A percentile compares a stretch with the other conserved stretches of the same genome.
Conservation (phyloP, 2,329 filamentous ascomycete genomes). For the Zasmidium angulare region DNA sequence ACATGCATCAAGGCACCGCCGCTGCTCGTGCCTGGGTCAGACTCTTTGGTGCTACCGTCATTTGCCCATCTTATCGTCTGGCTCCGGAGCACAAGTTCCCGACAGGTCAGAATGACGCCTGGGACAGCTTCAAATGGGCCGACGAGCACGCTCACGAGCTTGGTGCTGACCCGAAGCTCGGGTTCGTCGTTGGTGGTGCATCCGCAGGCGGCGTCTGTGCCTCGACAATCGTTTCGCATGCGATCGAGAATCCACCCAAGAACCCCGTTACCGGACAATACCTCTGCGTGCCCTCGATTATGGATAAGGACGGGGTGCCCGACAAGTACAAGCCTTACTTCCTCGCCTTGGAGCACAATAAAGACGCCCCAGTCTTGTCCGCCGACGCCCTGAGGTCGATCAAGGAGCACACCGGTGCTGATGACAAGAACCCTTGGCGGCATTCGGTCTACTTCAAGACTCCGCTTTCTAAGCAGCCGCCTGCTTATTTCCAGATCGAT, state of each 20-base stretch:
- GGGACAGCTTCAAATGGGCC: constrained; percentile 42
- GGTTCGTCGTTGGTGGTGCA: constrained; percentile 49
- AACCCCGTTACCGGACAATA: constrained; percentile 45
- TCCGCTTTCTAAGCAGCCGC: constrained; percentile 32
- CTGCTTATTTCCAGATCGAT: constrained; percentile 51
- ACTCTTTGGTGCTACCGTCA: constrained; percentile 11
- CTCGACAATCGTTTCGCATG: constrained; percentile 40
- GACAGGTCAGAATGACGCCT: constrained; percentile 43
- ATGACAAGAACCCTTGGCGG: constrained; percentile 5
- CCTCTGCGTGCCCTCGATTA: constrained; percentile 45
- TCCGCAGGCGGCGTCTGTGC: constrained; percentile 46
- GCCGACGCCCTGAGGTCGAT: not conserved
- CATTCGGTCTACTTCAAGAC: constrained; percentile 2
- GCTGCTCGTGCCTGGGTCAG: constrained; percentile 14
- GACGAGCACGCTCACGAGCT: constrained; percentile 34
- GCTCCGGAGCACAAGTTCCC: constrained; percentile 50
- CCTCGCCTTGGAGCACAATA: constrained; percentile 27
- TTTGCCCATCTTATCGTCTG: constrained; percentile 38
- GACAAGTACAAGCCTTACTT: constrained; percentile 40
- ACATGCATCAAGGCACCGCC: constrained; percentile 17
- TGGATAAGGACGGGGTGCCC: constrained; percentile 32
- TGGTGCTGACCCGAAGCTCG: constrained; percentile 40
- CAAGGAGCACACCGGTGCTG: constrained; percentile 2
- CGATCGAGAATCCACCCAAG: constrained; percentile 41
- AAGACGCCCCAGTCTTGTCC: constrained; percentile 5